Evolutionary conservation across 164 flowering plant species (phyloP).

Genomic region (Stephania yunnanensis): DNA sequence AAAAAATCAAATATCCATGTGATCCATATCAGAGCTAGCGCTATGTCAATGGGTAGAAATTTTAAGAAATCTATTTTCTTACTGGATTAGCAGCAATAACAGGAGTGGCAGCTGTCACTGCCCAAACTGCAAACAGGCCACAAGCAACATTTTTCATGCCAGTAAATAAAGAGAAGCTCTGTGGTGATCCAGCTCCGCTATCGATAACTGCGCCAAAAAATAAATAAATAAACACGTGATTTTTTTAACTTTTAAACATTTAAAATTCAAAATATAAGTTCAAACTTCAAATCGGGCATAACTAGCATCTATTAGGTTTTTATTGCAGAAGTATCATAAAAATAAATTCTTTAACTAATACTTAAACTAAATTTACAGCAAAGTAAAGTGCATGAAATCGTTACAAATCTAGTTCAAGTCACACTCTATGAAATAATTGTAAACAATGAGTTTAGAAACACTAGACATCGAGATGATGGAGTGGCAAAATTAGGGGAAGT

Average conservation of each 20-base stretch:
- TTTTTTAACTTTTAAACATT: no score
- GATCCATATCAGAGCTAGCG: background rate
- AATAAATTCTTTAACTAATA: no score
- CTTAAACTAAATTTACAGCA: no score
- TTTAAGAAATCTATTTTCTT: background rate
- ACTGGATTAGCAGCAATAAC: constrained; percentile 84
- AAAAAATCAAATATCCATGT: background rate
- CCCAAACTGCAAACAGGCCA: constrained; percentile 75
- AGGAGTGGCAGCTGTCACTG: constrained; percentile 66
- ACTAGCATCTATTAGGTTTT: no score
- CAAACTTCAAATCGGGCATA: background rate
- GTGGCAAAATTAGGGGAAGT: no score
- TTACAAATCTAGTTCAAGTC: no score
- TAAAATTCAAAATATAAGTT: background rate
- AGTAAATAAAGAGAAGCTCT: constrained; percentile 25
- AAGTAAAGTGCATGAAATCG: no score
- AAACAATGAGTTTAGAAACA: no score
- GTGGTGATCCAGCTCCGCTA: constrained; percentile 19
- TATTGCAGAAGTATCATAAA: no score
- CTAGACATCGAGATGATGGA: no score
- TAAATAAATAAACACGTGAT: no score
- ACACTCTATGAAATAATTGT: no score
- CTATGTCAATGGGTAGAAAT: background rate
- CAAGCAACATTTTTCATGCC: constrained; percentile 55
- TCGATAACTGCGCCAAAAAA: constrained; percentile 21